A percentile compares a stretch with the other conserved stretches of the same genome.
phyloP scores from a whole-genome alignment of 345 rosid species.

The Geranium brycei region DNA sequence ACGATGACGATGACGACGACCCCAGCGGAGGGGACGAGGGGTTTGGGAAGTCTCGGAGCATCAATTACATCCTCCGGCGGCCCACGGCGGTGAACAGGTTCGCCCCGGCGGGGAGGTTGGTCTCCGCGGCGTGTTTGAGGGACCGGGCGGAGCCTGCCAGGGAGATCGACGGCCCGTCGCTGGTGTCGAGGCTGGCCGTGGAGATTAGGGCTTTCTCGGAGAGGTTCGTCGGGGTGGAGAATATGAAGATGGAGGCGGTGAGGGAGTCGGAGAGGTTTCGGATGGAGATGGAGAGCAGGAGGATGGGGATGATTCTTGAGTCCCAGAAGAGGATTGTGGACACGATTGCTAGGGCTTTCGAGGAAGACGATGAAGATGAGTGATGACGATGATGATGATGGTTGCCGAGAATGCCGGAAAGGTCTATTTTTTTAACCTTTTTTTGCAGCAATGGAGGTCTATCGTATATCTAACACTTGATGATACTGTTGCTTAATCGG shows the following conservation, averaged over 20 bases:
- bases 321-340: slow-evolving; percentile 48
- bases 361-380: slow-evolving; percentile 1
- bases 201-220: slow-evolving; percentile 51
- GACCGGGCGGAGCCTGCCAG: slow-evolving; percentile 1
- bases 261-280: slow-evolving; percentile 44
- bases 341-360: slow-evolving; percentile 26
- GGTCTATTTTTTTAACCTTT: neutral
- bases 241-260: slow-evolving; percentile 54
- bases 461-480: neutral
- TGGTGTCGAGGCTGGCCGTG: slow-evolving; percentile 29
- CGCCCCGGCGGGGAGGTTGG: slow-evolving; percentile 13
- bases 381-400: neutral
- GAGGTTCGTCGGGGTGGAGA: slow-evolving; percentile 45
- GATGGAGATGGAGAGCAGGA: slow-evolving; percentile 57
- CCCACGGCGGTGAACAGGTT: slow-evolving; percentile 42
- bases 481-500: neutral
- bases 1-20: slow-evolving; percentile 13
- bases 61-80: slow-evolving; percentile 43
- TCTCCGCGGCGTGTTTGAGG: slow-evolving; percentile 6
- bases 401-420: neutral
- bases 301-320: slow-evolving; percentile 38
- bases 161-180: slow-evolving; percentile 16
- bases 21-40: slow-evolving; percentile 22
- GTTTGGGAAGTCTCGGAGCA: slow-evolving; percentile 41
- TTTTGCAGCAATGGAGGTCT: neutral